Evolutionary conservation across 1,284 basidiomycete species (phyloP).

Genomic region (Ceratobasidium sp.): DNA sequence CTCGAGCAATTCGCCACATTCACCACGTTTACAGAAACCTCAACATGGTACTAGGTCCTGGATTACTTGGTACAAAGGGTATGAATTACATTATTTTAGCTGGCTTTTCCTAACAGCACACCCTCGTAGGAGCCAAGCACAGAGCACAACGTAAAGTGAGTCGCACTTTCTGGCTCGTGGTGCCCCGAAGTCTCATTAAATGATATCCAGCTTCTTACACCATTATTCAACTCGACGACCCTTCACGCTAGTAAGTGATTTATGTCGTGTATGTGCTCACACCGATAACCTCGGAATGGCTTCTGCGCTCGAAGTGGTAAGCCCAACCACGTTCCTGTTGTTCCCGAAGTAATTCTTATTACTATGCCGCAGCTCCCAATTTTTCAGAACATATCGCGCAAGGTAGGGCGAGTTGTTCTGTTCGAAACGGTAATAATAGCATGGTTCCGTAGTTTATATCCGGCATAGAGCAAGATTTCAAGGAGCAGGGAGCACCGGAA

Average conservation of each 20-base stretch:
- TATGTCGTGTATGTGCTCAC: neutral
- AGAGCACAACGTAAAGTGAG: constrained; percentile 28
- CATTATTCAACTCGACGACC: constrained; percentile 26
- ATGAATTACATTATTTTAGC: neutral
- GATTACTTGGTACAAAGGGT: constrained; percentile 28
- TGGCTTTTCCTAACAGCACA: neutral
- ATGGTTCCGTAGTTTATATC: neutral
- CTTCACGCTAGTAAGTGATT: constrained; percentile 24
- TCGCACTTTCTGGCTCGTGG: neutral
- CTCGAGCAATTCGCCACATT: neutral
- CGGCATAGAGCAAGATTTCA: constrained; percentile 18
- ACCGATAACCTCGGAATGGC: neutral
- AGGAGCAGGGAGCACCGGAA: neutral
- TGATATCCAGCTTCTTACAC: neutral
- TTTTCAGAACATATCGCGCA: constrained; percentile 11
- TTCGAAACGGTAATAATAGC: neutral
- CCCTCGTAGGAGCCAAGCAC: constrained; percentile 13
- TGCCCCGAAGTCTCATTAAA: neutral
- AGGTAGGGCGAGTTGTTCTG: neutral
- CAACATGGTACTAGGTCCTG: constrained; percentile 24
- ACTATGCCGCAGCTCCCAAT: constrained; percentile 8
- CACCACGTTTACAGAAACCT: constrained; percentile 2
- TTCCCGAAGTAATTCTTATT: neutral
- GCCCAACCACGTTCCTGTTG: neutral
- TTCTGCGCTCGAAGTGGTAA: neutral